These are phyloP conservation scores for Luffa acutangula DNA, from an alignment of 306 rosid species.

Conservation along the genomic window DNA sequence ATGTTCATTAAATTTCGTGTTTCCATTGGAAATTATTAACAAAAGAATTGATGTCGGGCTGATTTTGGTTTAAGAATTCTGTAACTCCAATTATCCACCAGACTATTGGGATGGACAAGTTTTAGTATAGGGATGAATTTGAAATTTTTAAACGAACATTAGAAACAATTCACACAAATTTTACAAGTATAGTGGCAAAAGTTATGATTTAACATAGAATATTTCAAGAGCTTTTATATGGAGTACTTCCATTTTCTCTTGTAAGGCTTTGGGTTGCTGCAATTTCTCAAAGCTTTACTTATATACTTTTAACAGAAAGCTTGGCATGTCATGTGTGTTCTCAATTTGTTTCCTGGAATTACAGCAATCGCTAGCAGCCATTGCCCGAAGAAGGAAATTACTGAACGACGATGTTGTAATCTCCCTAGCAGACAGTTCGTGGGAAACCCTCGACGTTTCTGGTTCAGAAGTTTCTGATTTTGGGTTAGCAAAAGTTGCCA, in stretches of 20 bases:
- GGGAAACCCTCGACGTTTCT: conserved; percentile 80
- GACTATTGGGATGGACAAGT: not conserved
- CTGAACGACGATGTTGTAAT: conserved; percentile 60
- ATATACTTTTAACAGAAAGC: not conserved
- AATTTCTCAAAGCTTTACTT: not conserved
- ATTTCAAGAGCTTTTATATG: not conserved
- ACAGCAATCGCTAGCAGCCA: conserved; percentile 58
- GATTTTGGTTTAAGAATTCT: not conserved
- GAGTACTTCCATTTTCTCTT: not conserved
- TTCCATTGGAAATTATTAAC: not conserved
- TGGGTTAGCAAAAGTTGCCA: conserved; percentile 55
- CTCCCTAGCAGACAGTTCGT: conserved; percentile 60
- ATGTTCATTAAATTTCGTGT: not conserved
- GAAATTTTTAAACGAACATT: not conserved
- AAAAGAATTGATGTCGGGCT: not conserved
- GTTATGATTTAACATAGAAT: not conserved
- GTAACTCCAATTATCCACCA: not conserved
- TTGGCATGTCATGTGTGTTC: not conserved
- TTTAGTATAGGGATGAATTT: not conserved
- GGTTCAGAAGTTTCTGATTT: conserved; percentile 76
- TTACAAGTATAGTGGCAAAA: not conserved
- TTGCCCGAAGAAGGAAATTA: conserved; percentile 70
- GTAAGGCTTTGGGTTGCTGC: not conserved
- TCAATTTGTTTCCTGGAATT: conserved; percentile 9
- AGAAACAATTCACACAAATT: not conserved